phyloP scores from a whole-genome alignment of 192 early-diverging fungal species.

The Entophlyctis luteolus region DNA sequence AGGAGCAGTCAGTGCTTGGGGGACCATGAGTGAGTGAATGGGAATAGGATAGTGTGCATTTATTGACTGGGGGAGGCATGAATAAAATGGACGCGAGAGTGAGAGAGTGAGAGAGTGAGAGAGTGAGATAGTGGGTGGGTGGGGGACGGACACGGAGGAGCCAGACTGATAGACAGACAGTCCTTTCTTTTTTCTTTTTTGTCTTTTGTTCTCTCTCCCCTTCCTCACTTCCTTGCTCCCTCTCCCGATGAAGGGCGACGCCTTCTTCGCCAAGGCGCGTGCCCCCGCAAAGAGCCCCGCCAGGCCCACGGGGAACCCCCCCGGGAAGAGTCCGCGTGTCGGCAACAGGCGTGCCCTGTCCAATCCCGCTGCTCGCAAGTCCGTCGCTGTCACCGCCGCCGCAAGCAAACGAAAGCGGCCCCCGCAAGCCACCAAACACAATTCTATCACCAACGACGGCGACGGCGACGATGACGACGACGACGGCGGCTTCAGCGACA shows the following conservation, averaged over 20 bases:
- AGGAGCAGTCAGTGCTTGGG: too few relatives aligned
- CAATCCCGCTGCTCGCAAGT: neutral
- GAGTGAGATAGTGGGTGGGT: neutral
- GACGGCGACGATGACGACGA: neutral
- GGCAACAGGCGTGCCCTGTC: neutral
- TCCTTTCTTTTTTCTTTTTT: slow-evolving; percentile 22
- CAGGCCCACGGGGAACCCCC: too few relatives aligned
- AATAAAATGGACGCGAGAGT: too few relatives aligned
- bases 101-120: neutral
- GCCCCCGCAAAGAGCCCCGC: too few relatives aligned
- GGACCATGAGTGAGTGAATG: too few relatives aligned
- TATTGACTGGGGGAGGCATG: too few relatives aligned
- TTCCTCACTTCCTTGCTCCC: neutral
- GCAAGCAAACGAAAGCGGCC: too few relatives aligned
- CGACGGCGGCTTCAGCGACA: neutral
- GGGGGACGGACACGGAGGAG: neutral
- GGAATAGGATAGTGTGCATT: too few relatives aligned
- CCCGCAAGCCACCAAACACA: too few relatives aligned
- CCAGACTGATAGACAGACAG: too few relatives aligned
- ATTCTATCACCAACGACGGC: slow-evolving; percentile 3
- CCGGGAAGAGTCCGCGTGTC: too few relatives aligned
- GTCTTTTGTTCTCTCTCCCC: neutral
- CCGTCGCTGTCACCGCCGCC: neutral
- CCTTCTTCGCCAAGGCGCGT: slow-evolving; percentile 15
- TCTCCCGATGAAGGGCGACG: slow-evolving; percentile 23